Evolutionary conservation across 345 rosid genomes (phyloP).

Genomic region (Euphorbia tirucalli): DNA sequence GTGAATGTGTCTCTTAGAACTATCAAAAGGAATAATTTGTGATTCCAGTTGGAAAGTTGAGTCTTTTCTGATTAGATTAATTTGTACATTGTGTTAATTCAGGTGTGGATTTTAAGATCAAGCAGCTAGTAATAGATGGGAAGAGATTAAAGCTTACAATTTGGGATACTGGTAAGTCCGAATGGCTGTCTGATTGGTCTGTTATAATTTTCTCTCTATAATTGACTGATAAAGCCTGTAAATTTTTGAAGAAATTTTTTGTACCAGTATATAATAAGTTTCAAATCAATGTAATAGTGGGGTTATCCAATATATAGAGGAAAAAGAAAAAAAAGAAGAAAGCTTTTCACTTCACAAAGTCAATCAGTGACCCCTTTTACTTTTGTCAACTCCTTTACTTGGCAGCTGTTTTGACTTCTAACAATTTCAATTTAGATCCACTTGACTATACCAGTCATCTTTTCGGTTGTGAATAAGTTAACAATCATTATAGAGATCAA

Average conservation of each 20-base stretch:
- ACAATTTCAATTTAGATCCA: conserved; percentile 5
- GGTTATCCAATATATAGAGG: neutral
- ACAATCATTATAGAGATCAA: neutral
- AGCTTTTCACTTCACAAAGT: neutral
- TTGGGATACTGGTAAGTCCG: conserved; percentile 83
- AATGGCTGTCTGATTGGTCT: neutral
- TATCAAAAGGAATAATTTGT: neutral
- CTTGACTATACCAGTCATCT: neutral
- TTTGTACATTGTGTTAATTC: neutral
- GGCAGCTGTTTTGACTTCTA: neutral
- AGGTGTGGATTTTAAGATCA: conserved; percentile 99
- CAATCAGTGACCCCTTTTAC: conserved; percentile 8
- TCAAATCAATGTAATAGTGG: conserved; percentile 17
- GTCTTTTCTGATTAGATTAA: neutral
- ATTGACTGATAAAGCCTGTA: conserved; percentile 1
- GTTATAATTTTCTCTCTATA: neutral
- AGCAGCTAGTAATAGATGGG: conserved; percentile 71
- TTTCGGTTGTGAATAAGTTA: conserved; percentile 1
- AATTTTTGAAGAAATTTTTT: neutral
- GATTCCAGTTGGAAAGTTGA: neutral
- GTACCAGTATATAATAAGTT: neutral
- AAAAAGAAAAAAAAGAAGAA: neutral
- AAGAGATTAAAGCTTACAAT: conserved; percentile 87
- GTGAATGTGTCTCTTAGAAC: neutral
- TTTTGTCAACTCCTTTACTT: conserved; percentile 1